Evolutionary conservation across 2,329 filamentous ascomycete genomes (phyloP), one percentile per base, ranked within the genome.

Genomic region (Hortaea werneckii): DNA sequence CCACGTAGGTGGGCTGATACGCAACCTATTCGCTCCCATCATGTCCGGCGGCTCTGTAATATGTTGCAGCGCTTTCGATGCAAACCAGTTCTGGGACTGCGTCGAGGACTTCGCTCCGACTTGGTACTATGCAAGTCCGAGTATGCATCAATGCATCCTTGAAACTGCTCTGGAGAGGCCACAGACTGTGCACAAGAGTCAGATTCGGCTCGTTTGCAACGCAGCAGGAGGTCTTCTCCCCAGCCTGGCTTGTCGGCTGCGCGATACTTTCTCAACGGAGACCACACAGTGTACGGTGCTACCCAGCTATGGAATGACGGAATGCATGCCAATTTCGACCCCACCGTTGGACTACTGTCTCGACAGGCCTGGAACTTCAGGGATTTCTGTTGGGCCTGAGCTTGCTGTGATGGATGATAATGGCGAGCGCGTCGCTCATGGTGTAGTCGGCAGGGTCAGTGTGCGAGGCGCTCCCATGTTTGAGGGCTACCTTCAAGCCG

Each of bases 231-330:
- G 70, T 26, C 63, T 78, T 2, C 63, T 77, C 2, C 75, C 75
- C 1, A 70, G 73, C 2, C 59, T 78, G 35, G 74, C 75, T 0
- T 57, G 60, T 28, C 70, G 69, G 43, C 63, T 78, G 7, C 65
- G 67, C 11, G 67, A 74, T 46, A 73, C 68, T 0, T 79, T 78
- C 58, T 60, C 67, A 8, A 52, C 44, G 6, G 34, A 30, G 7
- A 44, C 40, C 1, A 29, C 38, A 13, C 40, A 49, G 8, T 75
- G 72, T 46, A 67, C 66, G 2, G 69, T 79, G 2, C 64, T 79
- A 12, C 75, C 75, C 2, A 77, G 73, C 50, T 78, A 79, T 52
- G 76, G 75, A 12, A 78, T 79, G 75, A 79, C 75, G 1, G 75
- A 78, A 62, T 78, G 75, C 52, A 77, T 77, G 73, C 75, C 75